Evolutionary conservation across 176 grass and related monocot species (phyloP), one percentile per base, ranked within the genome.

Genomic region (Carex kokanica): DNA sequence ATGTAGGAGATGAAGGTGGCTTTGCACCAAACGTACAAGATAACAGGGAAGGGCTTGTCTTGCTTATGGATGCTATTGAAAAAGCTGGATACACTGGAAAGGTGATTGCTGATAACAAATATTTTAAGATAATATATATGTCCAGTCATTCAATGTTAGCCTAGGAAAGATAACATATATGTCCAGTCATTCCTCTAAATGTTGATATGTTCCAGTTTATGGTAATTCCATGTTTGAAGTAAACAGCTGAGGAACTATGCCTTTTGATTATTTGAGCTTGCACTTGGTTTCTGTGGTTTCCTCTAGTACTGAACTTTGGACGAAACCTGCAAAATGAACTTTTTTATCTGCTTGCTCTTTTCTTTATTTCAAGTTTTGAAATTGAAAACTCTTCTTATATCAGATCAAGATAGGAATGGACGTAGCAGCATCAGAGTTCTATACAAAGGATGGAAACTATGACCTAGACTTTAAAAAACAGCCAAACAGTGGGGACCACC

Each of bases 391-490:
- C n/a, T 72, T 55, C 29, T 3, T 83, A 75, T 23, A 64, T 82
- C 86, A 98, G 95, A 99, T 99, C 63, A 95, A 99, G 86, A 99
- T 99, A 82, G 96, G 96, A 72, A 99, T 99, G 96, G 96, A 99
- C 83, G 91, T 95, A 64, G 93, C 96, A 17, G 96, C 96, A 21
- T 99, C 96, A 69, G 96, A 99, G n/a, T 99, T 99, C 51, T 92
- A 90, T 72, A 93, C 87, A 5, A 99, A 99, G 75, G 86, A 93
- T 62, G 89, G 89, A 60, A 84, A 87, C 70, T 99, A 99, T 86
- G 96, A 95, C 79, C 83, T 99, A 8, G 86, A 99, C 87, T 99
- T 99, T 60, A 99, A 99, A 87, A 99, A 95, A 25, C 93, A 93
- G 62, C 96, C 96, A 59, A 99, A 99, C 66, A 82, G 91, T 85